These are phyloP conservation scores for Torulaspora quercuum DNA, from an alignment of 805 yeast species.

Conservation along the genomic window DNA sequence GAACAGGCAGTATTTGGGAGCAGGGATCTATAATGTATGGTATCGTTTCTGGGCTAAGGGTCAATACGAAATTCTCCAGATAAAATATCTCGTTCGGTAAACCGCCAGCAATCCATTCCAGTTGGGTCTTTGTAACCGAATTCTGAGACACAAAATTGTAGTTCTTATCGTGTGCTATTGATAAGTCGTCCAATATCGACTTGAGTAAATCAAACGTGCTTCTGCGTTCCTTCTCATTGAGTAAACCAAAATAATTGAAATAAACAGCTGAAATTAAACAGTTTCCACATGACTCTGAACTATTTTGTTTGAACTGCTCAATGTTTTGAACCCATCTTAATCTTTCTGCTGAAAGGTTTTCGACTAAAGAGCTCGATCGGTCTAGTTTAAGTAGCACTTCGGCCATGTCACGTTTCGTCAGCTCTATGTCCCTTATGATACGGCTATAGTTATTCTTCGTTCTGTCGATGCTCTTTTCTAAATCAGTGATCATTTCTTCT, in stretches of 20 bases:
- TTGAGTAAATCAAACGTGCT: slow-evolving; percentile 39
- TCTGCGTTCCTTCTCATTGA: slow-evolving; percentile 49
- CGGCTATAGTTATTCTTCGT: slow-evolving; percentile 68
- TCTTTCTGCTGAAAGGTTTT: slow-evolving; percentile 62
- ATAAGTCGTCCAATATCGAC: slow-evolving; percentile 33
- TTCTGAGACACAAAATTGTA: slow-evolving; percentile 39
- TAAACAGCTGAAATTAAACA: slow-evolving; percentile 61
- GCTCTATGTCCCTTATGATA: slow-evolving; percentile 75
- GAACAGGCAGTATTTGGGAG: slow-evolving; percentile 42
- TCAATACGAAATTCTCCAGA: slow-evolving; percentile 59
- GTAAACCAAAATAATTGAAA: slow-evolving; percentile 55
- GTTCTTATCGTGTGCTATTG: slow-evolving; percentile 41
- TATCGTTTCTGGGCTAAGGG: slow-evolving; percentile 40
- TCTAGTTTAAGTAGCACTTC: slow-evolving; percentile 55
- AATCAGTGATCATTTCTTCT: slow-evolving; percentile 73
- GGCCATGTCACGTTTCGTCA: slow-evolving; percentile 66
- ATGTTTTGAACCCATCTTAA: slow-evolving; percentile 68
- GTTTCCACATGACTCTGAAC: slow-evolving; percentile 57
- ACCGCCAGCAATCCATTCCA: slow-evolving; percentile 52
- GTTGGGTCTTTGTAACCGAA: slow-evolving; percentile 40
- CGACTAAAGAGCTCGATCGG: slow-evolving; percentile 60
- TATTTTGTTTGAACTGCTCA: slow-evolving; percentile 45
- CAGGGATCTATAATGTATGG: slow-evolving; percentile 77
- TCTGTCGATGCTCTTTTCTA: slow-evolving; percentile 61
- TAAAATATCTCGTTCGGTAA: slow-evolving; percentile 57